These are phyloP conservation scores for Cytidiella melzeri DNA, from an alignment of 768 basidiomycete genomes.

Conservation along the genomic window DNA sequence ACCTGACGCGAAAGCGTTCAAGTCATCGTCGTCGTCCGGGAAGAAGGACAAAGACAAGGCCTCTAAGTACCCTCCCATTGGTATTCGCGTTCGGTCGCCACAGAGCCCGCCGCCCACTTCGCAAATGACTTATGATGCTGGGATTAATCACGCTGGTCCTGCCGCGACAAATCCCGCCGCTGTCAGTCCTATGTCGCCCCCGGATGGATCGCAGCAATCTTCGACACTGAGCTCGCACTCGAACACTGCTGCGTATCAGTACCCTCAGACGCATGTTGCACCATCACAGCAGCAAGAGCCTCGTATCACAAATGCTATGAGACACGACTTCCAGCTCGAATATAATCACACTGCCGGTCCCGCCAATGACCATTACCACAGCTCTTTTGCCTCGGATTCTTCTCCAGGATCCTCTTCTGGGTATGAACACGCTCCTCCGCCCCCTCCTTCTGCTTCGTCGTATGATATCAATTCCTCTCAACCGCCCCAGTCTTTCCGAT, in stretches of 20 bases:
- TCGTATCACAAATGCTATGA: constrained; percentile 4
- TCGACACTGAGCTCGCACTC: constrained; percentile 1
- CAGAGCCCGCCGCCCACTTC: constrained; percentile 17
- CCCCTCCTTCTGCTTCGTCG: background rate
- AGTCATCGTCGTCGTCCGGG: constrained; percentile 5
- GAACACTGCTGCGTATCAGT: constrained; percentile 3
- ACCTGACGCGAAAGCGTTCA: constrained; percentile 6
- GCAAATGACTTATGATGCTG: too few species aligned
- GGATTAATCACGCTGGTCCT: constrained; percentile 4
- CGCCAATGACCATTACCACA: background rate
- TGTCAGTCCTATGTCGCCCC: background rate
- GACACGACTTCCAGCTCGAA: constrained; percentile 11
- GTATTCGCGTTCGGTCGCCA: constrained; percentile 40
- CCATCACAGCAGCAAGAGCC: constrained; percentile 9
- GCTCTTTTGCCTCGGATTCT: background rate
- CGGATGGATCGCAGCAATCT: background rate
- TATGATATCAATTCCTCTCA: background rate
- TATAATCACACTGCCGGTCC: background rate
- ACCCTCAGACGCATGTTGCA: background rate
- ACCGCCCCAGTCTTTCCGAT: background rate
- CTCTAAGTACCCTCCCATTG: constrained; percentile 35
- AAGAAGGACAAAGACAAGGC: constrained; percentile 24
- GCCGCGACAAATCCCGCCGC: constrained; percentile 1
- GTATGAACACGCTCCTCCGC: background rate
- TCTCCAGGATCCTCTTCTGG: background rate